Base-by-base conservation (phyloP, 164 flowering plant genomes). In the Aristolochia californica region DNA sequence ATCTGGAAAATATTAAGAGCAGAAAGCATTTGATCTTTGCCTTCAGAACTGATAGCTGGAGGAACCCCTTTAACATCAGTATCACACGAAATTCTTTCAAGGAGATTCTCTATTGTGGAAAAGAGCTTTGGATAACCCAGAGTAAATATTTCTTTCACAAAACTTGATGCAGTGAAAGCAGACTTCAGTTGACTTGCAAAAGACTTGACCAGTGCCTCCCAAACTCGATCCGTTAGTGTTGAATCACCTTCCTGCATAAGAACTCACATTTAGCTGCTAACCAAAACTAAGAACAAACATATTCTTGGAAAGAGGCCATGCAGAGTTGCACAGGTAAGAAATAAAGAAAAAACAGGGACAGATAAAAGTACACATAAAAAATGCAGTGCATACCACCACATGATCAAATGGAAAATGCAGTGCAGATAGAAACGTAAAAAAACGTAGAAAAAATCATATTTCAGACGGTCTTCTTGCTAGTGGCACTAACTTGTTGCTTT, bases 1-100 rank as follows among this genome's bases (percentile, higher is more conserved):
- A 83, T 87, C 80, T 85, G 94, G 78, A 89, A 87, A 48, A 78
- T 76, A 70, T 82, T 87, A 69, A 93, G 76, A 43, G 88, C 77
- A 67, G 80, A 69, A 72, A 81, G 66, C 87, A 93, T 83, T 71
- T 84, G 95, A 62, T 75, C 76, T 69, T 83, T 93, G 48, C 91
- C 88, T 48, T 84, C 90, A 48, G 72, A 66, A 70, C 69, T 80
- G 28, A 93, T 67, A 48, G 96, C 99, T 40, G 94, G 96, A 55
- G 82, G 69, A 67, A 87, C 94, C 53, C 97, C 99, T 75, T 89
- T 89, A 59, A 85, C 88, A 69, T 85, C 97, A 54, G 97, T 89
- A 61, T 93, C 97, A 43, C 75, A 84, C 25, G 94, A 78, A 63
- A 89, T 84, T 76, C 96, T 80, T 69, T 93, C 97, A 57, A 93